These are phyloP conservation scores for Neopestalotiopsis clavispora DNA, from an alignment of 2,329 filamentous ascomycete genomes.

Conservation along the genomic window DNA sequence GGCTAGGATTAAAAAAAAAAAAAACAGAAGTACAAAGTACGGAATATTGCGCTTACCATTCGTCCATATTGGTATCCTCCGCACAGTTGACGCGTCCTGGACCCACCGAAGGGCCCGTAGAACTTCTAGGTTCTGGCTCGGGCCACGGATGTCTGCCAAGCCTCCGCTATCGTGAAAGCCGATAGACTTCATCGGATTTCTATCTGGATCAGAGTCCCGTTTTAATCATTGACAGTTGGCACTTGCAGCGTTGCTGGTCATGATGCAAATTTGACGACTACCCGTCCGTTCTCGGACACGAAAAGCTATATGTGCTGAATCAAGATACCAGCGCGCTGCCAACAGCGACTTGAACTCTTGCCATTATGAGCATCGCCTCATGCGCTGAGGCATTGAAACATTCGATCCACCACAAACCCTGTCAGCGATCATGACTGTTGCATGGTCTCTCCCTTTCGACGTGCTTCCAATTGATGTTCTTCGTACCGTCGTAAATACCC, in stretches of 20 bases:
- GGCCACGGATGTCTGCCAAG: not conserved
- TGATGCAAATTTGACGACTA: not conserved
- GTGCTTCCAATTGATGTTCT: not conserved
- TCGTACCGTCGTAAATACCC: not conserved
- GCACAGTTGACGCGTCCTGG: conserved; percentile 8
- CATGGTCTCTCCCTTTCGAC: not conserved
- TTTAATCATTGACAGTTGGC: not conserved
- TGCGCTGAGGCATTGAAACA: not conserved
- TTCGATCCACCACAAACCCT: not conserved
- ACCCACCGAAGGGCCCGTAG: not conserved
- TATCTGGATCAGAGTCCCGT: not conserved
- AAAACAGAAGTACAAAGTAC: not conserved
- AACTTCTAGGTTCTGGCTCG: not conserved
- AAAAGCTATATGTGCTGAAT: not conserved
- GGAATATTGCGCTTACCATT: conserved; percentile 1
- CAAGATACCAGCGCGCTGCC: not conserved
- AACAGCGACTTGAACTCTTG: not conserved
- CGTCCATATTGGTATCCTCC: not conserved
- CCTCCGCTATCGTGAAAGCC: not conserved
- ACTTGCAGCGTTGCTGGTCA: not conserved
- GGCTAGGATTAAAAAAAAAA: not conserved
- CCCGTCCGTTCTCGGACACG: not conserved
- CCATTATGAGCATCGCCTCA: not conserved
- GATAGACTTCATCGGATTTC: not conserved
- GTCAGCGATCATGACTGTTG: not conserved